Conservation (phyloP, 1,139 yeast genomes). For the Suhomyces anneliseae region DNA sequence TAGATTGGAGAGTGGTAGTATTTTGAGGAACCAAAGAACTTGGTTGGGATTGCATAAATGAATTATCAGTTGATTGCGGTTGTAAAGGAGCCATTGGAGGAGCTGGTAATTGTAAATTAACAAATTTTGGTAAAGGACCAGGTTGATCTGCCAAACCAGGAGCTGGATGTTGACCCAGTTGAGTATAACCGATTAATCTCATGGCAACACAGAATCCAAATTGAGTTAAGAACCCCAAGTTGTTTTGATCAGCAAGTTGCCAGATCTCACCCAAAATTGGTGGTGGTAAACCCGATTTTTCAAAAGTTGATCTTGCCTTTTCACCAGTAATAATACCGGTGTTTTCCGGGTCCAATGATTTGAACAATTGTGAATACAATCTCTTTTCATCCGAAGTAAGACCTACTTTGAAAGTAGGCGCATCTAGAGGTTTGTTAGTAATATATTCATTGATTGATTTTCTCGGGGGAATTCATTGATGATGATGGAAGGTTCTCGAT, state of each 20-base stretch:
- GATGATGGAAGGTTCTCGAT: too few species aligned
- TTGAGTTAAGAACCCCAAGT: slow-evolving; percentile 81
- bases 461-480: too few species aligned
- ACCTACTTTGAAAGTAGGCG: slow-evolving; percentile 45
- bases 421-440: slow-evolving; percentile 14
- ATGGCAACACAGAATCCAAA: slow-evolving; percentile 82
- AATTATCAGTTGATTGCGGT: slow-evolving; percentile 41
- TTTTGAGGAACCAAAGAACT: slow-evolving; percentile 37
- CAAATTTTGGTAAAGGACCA: slow-evolving; percentile 61
- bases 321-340: slow-evolving; percentile 89
- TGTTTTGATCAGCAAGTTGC: slow-evolving; percentile 85
- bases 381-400: slow-evolving; percentile 80
- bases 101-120: slow-evolving; percentile 29
- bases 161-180: slow-evolving; percentile 62
- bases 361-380: slow-evolving; percentile 72
- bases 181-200: slow-evolving; percentile 88
- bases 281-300: slow-evolving; percentile 82
- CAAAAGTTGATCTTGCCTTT: slow-evolving; percentile 80
- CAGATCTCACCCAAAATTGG: slow-evolving; percentile 84
- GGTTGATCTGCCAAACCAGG: slow-evolving; percentile 51
- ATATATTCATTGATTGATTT: too few species aligned
- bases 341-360: slow-evolving; percentile 73
- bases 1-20: slow-evolving; percentile 30
- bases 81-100: slow-evolving; percentile 16
- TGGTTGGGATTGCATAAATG: slow-evolving; percentile 53